Percentiles rank a stretch among this genome's conserved stretches.
Evolutionary conservation across 2,329 filamentous ascomycete species (phyloP).

Genomic region (Chlorencoelia australis): DNA sequence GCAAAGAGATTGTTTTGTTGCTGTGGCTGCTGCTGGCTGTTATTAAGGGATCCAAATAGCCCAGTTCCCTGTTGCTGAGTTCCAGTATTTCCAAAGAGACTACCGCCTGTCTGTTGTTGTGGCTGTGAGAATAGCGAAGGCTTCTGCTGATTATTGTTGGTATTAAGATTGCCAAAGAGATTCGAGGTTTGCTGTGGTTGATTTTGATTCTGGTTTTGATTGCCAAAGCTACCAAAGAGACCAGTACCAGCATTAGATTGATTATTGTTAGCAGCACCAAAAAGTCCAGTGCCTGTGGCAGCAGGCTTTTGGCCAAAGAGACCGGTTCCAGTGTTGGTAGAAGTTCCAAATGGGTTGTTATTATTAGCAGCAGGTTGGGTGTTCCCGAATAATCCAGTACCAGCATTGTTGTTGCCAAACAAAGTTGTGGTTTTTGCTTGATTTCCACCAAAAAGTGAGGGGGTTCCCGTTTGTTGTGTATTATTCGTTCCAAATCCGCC

Average conservation of each 20-base stretch:
- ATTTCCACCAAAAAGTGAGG: slow-evolving; percentile 28
- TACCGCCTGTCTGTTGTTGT: slow-evolving; percentile 34
- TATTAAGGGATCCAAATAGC: slow-evolving; percentile 23
- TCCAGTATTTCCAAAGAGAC: slow-evolving; percentile 41
- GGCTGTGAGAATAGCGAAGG: slow-evolving; percentile 40
- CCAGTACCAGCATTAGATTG: slow-evolving; percentile 25
- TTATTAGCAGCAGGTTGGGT: slow-evolving; percentile 23
- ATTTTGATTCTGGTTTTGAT: slow-evolving; percentile 29
- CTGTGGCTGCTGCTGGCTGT: slow-evolving; percentile 28
- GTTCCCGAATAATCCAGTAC: slow-evolving; percentile 34
- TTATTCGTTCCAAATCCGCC: slow-evolving; percentile 27
- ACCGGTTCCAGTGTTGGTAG: slow-evolving; percentile 27
- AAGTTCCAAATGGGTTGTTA: slow-evolving; percentile 24
- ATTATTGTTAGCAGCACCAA: slow-evolving; percentile 12
- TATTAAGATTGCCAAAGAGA: slow-evolving; percentile 37
- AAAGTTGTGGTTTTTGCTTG: slow-evolving; percentile 28
- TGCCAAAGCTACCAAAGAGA: slow-evolving; percentile 29
- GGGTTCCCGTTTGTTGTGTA: slow-evolving; percentile 27
- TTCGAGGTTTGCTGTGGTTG: slow-evolving; percentile 33
- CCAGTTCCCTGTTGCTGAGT: slow-evolving; percentile 19
- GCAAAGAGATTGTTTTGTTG: slow-evolving; percentile 52
- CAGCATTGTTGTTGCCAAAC: slow-evolving; percentile 30
- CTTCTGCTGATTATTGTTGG: slow-evolving; percentile 43
- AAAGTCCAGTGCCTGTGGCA: slow-evolving; percentile 19
- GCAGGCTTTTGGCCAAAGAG: slow-evolving; percentile 24